A percentile compares a stretch with the other conserved stretches of the same genome.
These are phyloP conservation scores for Neurospora sp. DNA, from an alignment of 2,329 filamentous ascomycete species.

Conservation along the genomic window DNA sequence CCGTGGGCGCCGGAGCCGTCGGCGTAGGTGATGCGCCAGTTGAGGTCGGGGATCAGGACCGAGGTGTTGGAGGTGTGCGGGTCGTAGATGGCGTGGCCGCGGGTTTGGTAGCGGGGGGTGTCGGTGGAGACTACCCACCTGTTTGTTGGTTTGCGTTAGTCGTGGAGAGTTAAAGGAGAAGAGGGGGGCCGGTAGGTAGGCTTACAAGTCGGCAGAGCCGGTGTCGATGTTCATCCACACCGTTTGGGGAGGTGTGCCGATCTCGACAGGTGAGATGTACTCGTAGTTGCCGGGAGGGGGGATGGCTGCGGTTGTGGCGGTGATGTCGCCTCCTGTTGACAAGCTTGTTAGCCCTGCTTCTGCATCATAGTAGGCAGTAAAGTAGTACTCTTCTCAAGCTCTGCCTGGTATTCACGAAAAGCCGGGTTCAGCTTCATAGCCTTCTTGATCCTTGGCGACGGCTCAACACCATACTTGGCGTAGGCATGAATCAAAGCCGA, in stretches of 20 bases:
- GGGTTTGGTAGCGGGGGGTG: conserved; percentile 11
- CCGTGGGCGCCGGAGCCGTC: conserved; percentile 21
- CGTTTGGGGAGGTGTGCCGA: conserved; percentile 8
- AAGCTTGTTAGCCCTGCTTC: not conserved
- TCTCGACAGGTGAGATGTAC: conserved; percentile 8
- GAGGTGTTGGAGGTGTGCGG: conserved; percentile 18
- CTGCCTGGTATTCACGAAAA: not conserved
- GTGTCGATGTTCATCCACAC: conserved; percentile 19
- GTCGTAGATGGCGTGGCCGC: conserved; percentile 19
- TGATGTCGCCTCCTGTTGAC: not conserved
- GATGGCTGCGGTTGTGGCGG: not conserved
- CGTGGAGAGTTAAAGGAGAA: not conserved
- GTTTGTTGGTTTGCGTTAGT: not conserved
- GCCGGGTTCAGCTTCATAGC: conserved; percentile 3
- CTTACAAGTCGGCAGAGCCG: conserved; percentile 32
- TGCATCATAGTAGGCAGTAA: accelerated
- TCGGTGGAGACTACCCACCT: conserved; percentile 11
- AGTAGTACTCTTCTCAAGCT: not conserved
- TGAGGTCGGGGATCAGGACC: conserved; percentile 13
- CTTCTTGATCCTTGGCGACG: not conserved
- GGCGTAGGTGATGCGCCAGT: conserved; percentile 23
- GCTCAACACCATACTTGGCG: conserved; percentile 3
- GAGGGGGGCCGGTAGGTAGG: conserved; percentile 12
- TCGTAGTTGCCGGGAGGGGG: conserved; percentile 7
- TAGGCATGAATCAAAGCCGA: conserved; percentile 6